Base-by-base conservation (phyloP, 139 green algal genomes). In the Chlamydomonas eustigma region DNA sequence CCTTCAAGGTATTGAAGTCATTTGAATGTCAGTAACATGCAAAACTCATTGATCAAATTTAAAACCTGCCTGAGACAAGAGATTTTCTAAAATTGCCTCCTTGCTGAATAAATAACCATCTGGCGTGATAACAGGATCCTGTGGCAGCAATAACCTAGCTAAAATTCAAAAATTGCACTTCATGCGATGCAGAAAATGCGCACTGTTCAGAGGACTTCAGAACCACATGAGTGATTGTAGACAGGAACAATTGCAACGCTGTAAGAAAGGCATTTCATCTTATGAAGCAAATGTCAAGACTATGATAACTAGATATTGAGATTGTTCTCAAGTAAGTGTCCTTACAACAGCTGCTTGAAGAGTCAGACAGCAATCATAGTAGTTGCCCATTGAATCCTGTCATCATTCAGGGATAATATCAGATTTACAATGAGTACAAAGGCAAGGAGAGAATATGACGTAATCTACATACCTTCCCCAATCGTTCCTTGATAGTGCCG, bases 371-470 rank as follows among this genome's bases (percentile, higher is more conserved):
- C 93, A 97, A 75, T 97, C 93, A 51, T 94, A 91, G 73, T 87
- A 97, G 76, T 94, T 95, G 35, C 91, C 93, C 0, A 93, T 64
- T 0, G 91, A 91, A 78, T 97, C 92, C 92, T 97, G 89, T 34
- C 24, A 18, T 18, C 12, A 18, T 12, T 58, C 44, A 58, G 18
- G 44, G 22, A 2, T n/a, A n/a, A n/a, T n/a, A n/a, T n/a, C n/a
- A n/a, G n/a, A n/a, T n/a, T n/a, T n/a, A n/a, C n/a, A n/a, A n/a
- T n/a, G n/a, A n/a, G n/a, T n/a, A n/a, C n/a, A n/a, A n/a, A n/a
- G n/a, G n/a, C n/a, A n/a, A n/a, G n/a, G n/a, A n/a, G n/a, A n/a
- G n/a, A n/a, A n/a, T n/a, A n/a, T n/a, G n/a, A n/a, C 2, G 35
- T 33, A 1, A 18, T n/a, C 2, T 33, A 25, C 79, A 12, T 67